Conservation (phyloP, 2,329 filamentous ascomycete genomes). For the Lanzia echinophila region DNA sequence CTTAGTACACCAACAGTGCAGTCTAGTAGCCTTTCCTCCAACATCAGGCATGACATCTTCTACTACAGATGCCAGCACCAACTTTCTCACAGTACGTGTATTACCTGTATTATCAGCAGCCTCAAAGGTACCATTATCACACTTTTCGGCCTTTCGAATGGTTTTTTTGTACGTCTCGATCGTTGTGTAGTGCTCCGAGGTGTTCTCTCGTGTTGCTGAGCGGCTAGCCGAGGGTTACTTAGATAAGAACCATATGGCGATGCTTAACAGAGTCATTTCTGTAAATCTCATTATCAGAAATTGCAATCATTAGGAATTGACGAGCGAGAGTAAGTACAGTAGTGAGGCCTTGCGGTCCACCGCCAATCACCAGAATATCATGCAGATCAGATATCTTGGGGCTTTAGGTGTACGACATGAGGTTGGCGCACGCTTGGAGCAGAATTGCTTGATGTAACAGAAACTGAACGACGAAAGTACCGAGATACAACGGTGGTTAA, state of each 20-base stretch:
- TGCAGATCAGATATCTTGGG: not conserved
- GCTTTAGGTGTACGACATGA: not conserved
- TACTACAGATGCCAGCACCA: not conserved
- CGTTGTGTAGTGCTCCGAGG: not conserved
- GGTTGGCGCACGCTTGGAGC: too few relatives aligned
- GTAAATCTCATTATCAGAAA: not conserved
- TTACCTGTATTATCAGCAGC: not conserved
- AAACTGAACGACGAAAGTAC: too few relatives aligned
- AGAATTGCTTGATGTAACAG: too few relatives aligned
- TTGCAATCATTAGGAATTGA: not conserved
- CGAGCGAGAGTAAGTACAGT: not conserved
- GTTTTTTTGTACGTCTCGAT: not conserved
- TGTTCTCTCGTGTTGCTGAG: not conserved
- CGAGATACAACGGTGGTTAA: too few relatives aligned
- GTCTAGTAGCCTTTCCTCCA: not conserved
- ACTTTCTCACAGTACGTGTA: not conserved
- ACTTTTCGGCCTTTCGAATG: not conserved
- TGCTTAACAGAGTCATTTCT: not conserved
- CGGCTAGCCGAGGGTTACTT: not conserved
- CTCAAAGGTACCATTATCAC: not conserved
- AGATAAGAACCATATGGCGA: not conserved
- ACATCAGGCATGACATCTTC: not conserved
- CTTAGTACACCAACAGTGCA: too few relatives aligned
- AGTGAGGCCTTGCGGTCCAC: not conserved
- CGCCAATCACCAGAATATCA: not conserved